Base-by-base conservation (phyloP, 2,329 filamentous ascomycete species). In the Coleophoma eucalyptorum region DNA sequence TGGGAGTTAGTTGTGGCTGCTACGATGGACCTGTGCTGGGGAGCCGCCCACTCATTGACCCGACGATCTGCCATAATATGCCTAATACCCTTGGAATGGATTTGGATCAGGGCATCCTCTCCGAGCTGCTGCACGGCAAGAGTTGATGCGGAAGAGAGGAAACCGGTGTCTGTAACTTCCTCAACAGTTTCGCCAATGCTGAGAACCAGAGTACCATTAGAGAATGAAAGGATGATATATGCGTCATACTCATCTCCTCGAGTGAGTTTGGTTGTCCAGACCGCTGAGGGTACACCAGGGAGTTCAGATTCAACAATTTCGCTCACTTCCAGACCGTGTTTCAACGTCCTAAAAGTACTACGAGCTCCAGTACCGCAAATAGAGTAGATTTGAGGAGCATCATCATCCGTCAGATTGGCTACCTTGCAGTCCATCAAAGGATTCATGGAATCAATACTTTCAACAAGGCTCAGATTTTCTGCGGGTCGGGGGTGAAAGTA, bases 151-250 rank as follows among this genome's bases (percentile, higher is more conserved):
- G 87, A 87, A 0, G 90, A 89, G 10, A 97, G 74, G 65, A 99
- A 97, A 0, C 93, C 91, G 10, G 92, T 96, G 65, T 97, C 91
- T 7, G 86, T 91, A 3, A 97, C 91, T 70, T 97, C 91, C 67
- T 97, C 92, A 0, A 99, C 94, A 1, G 92, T 96, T 66, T 99
- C 94, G 4, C 93, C 94, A 57, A 99, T 97, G 63, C 91, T 95
- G 15, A 99, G 76, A 1, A 97, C 92, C 12, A 97, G 77, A 0
- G 94, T 99, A 31, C 85, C 88, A 60, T 95, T 95, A 37, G 86
- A 85, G 63, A 96, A 94, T 2, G 91, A 96, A 5, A 99, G 78
- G n/a, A 99, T 83, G 54, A 99, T 96, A 64, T 97, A 97, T 0
- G 90, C 87, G 69, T 99, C 93, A 57, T 86, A 96, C 59, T 93